These are phyloP conservation scores for Penicillium psychrosexuale DNA, from an alignment of 2,329 filamentous ascomycete genomes.

Conservation along the genomic window DNA sequence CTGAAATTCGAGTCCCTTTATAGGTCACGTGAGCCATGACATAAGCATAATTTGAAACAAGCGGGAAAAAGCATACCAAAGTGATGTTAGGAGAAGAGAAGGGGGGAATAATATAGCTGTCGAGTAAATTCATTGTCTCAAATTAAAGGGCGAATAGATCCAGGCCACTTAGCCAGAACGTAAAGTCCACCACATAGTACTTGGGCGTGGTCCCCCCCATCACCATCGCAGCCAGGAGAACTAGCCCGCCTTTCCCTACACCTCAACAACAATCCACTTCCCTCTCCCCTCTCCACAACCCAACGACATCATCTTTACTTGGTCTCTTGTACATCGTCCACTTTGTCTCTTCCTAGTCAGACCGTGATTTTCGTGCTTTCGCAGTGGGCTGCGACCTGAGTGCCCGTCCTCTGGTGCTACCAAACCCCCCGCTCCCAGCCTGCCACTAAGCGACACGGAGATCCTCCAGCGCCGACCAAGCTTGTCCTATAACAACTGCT, in stretches of 20 bases:
- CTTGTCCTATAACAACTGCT: slow-evolving; percentile 17
- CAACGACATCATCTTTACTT: slow-evolving; percentile 10
- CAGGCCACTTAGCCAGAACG: background rate
- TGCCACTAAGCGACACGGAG: slow-evolving; percentile 44
- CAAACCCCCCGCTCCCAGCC: slow-evolving; percentile 35
- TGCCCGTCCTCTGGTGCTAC: slow-evolving; percentile 20
- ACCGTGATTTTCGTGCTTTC: slow-evolving; percentile 2
- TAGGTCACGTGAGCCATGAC: slow-evolving; percentile 13
- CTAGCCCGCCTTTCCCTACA: slow-evolving; percentile 24
- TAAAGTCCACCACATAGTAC: background rate
- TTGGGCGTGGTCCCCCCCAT: slow-evolving; percentile 13
- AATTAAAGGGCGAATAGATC: background rate
- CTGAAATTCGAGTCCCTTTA: slow-evolving; percentile 4
- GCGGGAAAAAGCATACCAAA: slow-evolving; percentile 20
- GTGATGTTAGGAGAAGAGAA: background rate
- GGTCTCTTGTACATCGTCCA: background rate
- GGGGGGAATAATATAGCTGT: background rate
- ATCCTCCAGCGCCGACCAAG: slow-evolving; percentile 29
- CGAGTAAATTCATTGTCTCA: background rate
- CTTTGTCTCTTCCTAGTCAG: background rate
- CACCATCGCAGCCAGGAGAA: slow-evolving; percentile 29
- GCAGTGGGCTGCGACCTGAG: slow-evolving; percentile 12
- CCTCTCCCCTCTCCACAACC: slow-evolving; percentile 10
- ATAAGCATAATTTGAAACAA: slow-evolving; percentile 19
- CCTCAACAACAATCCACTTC: slow-evolving; percentile 22